These are phyloP conservation scores for Lachancea cidri DNA, from an alignment of 805 yeast genomes.

Conservation along the genomic window DNA sequence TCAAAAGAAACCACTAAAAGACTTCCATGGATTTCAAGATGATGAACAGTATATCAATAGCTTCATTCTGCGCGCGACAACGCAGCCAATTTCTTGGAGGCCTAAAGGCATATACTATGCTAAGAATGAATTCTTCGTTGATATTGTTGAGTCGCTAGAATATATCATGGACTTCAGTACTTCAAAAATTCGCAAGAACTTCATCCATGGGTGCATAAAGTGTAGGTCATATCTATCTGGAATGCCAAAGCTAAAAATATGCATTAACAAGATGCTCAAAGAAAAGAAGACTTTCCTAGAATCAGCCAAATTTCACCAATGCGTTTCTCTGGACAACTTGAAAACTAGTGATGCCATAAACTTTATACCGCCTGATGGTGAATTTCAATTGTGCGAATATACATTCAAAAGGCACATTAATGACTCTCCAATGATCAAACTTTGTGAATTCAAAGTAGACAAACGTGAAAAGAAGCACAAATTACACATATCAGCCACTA, in stretches of 20 bases:
- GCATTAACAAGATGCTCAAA: slow-evolving; percentile 60
- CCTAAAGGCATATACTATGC: slow-evolving; percentile 84
- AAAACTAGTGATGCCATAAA: slow-evolving; percentile 47
- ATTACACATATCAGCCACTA: slow-evolving; percentile 19
- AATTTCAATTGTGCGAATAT: slow-evolving; percentile 51
- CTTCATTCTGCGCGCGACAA: slow-evolving; percentile 69
- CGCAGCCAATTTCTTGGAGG: slow-evolving; percentile 84
- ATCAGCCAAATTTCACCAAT: slow-evolving; percentile 81
- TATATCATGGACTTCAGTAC: slow-evolving; percentile 58
- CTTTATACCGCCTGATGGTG: slow-evolving; percentile 90
- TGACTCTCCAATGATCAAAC: slow-evolving; percentile 37
- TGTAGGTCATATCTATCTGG: slow-evolving; percentile 80
- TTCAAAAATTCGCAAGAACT: slow-evolving; percentile 57
- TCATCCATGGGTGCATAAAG: slow-evolving; percentile 65
- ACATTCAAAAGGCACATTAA: slow-evolving; percentile 31
- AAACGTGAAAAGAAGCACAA: slow-evolving; percentile 16
- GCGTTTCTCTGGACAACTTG: slow-evolving; percentile 68
- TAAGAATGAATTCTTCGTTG: slow-evolving; percentile 86
- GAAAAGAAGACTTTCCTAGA: slow-evolving; percentile 42
- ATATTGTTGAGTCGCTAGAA: slow-evolving; percentile 71
- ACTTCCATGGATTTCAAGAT: slow-evolving; percentile 5
- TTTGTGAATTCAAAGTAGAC: slow-evolving; percentile 24
- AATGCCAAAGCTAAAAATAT: slow-evolving; percentile 78
- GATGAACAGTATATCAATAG: slow-evolving; percentile 49
- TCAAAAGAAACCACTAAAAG: slow-evolving; percentile 2